Evolutionary conservation across 2,329 filamentous ascomycete species (phyloP).

Genomic region (Sclerotiophoma versabilis): DNA sequence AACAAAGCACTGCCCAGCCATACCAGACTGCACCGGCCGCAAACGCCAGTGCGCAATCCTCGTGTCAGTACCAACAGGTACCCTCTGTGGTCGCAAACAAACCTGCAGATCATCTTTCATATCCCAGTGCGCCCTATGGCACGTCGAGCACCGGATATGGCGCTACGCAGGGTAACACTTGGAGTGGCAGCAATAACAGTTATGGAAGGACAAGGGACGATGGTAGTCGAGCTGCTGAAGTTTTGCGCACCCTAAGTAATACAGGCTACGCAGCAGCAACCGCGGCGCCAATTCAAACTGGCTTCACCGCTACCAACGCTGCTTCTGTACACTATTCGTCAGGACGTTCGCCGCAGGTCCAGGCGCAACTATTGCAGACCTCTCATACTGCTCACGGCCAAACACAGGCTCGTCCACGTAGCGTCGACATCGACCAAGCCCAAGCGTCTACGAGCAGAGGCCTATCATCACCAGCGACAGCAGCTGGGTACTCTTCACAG

Average conservation of each 20-base stretch:
- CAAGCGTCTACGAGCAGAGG: slow-evolving; percentile 27
- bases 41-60: slow-evolving; percentile 31
- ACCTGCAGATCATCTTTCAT: slow-evolving; percentile 37
- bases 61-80: slow-evolving; percentile 37
- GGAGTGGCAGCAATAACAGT: slow-evolving; percentile 27
- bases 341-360: slow-evolving; percentile 21
- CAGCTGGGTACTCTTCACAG: slow-evolving; percentile 37
- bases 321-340: slow-evolving; percentile 31
- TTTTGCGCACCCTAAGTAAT: slow-evolving; percentile 45
- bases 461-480: slow-evolving; percentile 33
- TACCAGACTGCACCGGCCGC: slow-evolving; percentile 37
- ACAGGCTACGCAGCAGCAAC: slow-evolving; percentile 30
- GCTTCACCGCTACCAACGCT: slow-evolving; percentile 33
- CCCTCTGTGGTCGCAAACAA: slow-evolving; percentile 26
- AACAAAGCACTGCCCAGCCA: slow-evolving; percentile 38
- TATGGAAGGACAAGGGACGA: slow-evolving; percentile 37
- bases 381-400: slow-evolving; percentile 29
- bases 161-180: slow-evolving; percentile 27
- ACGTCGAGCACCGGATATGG: slow-evolving; percentile 31
- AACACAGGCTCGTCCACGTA: slow-evolving; percentile 35
- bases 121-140: slow-evolving; percentile 31
- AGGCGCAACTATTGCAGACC: slow-evolving; percentile 30
- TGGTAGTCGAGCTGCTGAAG: slow-evolving; percentile 42
- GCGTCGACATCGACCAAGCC: slow-evolving; percentile 34
- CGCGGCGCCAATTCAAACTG: slow-evolving; percentile 25